phyloP scores from a whole-genome alignment of 2,329 filamentous ascomycete genomes.

The Fusarium luffae region DNA sequence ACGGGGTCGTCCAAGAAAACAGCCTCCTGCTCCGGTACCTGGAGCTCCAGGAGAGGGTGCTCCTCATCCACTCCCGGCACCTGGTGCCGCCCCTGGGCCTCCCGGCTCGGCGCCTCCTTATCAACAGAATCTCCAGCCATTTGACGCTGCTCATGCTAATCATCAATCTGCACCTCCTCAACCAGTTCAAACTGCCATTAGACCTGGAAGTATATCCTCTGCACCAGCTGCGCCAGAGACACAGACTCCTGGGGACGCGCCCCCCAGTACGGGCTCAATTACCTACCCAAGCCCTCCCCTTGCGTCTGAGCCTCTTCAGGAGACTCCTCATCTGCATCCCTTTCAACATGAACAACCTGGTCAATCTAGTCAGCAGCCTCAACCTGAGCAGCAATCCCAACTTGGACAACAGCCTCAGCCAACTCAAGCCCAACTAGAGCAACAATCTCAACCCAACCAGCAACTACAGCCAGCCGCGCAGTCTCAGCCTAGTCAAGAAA shows the following conservation, averaged over 20 bases:
- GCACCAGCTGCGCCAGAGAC: background rate
- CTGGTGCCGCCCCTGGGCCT: conserved; percentile 8
- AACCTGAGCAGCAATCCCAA: conserved; percentile 18
- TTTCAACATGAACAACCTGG: conserved; percentile 28
- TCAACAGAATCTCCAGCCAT: conserved; percentile 6
- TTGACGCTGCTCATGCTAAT: conserved; percentile 1
- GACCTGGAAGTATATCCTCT: conserved; percentile 1
- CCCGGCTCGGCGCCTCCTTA: conserved; percentile 12
- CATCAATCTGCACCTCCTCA: background rate
- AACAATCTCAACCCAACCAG: conserved; percentile 14
- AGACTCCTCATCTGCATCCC: conserved; percentile 39
- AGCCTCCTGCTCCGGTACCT: conserved; percentile 42
- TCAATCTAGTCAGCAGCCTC: conserved; percentile 9
- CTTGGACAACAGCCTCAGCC: background rate
- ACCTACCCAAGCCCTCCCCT: conserved; percentile 41
- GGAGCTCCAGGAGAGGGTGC: conserved; percentile 19
- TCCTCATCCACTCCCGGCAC: conserved; percentile 19
- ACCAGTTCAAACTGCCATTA: conserved; percentile 4
- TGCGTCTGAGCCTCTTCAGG: conserved; percentile 24
- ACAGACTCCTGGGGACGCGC: background rate
- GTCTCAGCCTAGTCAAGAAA: background rate
- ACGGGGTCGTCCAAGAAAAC: conserved; percentile 64
- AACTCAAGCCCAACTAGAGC: background rate
- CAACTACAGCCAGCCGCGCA: conserved; percentile 9
- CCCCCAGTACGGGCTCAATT: conserved; percentile 3